Evolutionary conservation across 169 alveolate species (phyloP), one percentile per base, ranked within the genome.

Genomic region (Cryptosporidium ubiquitum): DNA sequence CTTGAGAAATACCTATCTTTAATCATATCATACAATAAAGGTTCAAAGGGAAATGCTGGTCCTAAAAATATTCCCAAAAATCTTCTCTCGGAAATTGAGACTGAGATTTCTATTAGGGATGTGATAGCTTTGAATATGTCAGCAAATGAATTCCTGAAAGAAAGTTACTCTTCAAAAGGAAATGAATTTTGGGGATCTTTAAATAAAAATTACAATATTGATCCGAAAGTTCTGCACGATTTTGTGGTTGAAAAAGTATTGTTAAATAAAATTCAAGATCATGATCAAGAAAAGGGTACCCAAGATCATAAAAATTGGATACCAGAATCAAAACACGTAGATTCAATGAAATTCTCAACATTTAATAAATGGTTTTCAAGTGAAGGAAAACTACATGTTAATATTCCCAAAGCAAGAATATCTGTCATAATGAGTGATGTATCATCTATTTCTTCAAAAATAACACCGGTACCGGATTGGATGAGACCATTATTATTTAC

Each of bases 331-430:
- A 64, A 64, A n/a, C 29, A 35, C 4, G 47, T 70, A 23, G 84
- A 70, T 26, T 70, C 42, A 5, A 42, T 31, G 33, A 49, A 52
- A 14, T 58, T 73, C 47, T 52, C 74, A 5, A 79, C 89, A 10
- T 79, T 79, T 31, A 49, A 64, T 18, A 58, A 64, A 7, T 79
- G 89, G 89, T 79, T 79, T 79, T 58, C 73, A n/a, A 61, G 61
- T 33, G 89, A 79, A 33, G 69, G 74, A 1, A 64, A 20, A 44
- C 20, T 79, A n/a, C 69, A 79, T 5, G 66, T 79, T 23, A 5
- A 1, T 58, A 40, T 79, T n/a, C 89, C 89, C 12, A 39, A 47
- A 5, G 68, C 52, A 23, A 58, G 74, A 66, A 7, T 58, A 23
- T 39, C 64, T 5, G n/a, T 79, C n/a, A 14, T 79, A 2, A 29